Evolutionary conservation across 2,329 filamentous ascomycete genomes (phyloP), one percentile per base, ranked within the genome.

Genomic region (Venturia nashicola): DNA sequence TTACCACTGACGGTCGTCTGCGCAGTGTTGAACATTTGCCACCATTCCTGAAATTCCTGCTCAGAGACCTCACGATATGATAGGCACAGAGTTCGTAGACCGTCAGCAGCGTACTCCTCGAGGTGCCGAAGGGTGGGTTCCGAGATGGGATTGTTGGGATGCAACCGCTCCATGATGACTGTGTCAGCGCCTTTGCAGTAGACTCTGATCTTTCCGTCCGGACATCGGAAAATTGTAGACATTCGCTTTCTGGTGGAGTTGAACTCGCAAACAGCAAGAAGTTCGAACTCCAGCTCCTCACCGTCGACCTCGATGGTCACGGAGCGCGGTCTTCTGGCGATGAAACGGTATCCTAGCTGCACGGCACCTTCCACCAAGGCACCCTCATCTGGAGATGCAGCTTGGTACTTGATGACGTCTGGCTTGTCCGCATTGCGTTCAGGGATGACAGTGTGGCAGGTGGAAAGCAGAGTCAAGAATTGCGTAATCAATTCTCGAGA

Each of bases 131-230:
- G 79, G 0, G 94, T 99, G n/a, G 83, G 79, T 72, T 99, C 94
- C 2, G 95, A 89, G 67, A 90, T 89, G 1, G 90, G 88, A 70
- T 96, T 73, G 68, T 94, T 84, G 48, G 88, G 83, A 67, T 87
- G 86, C 16, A 99, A 80, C 23, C 95, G 88, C 74, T 99, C 95
- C 62, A 99, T 78, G 69, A 99, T 99, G 61, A 99, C 94, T 1
- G 94, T 99, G 74, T 99, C 94, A 57, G 94, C 94, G 70, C 94
- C 94, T 77, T 99, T 99, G 77, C 88, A 93, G 76, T 97, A 99
- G 70, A 91, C 86, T 61, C 94, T 83, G 65, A 99, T 88, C 77
- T 94, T 96, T 67, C 94, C 94, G 77, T 97, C 93, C 0, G 94
- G 94, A 72, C 93, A 97, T 62, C 95, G 86, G 78, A 95, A 97